Percentiles rank a stretch among this genome's conserved stretches.
phyloP scores from a whole-genome alignment of 2,329 filamentous ascomycete genomes.

The Plectosphaerella sp. region DNA sequence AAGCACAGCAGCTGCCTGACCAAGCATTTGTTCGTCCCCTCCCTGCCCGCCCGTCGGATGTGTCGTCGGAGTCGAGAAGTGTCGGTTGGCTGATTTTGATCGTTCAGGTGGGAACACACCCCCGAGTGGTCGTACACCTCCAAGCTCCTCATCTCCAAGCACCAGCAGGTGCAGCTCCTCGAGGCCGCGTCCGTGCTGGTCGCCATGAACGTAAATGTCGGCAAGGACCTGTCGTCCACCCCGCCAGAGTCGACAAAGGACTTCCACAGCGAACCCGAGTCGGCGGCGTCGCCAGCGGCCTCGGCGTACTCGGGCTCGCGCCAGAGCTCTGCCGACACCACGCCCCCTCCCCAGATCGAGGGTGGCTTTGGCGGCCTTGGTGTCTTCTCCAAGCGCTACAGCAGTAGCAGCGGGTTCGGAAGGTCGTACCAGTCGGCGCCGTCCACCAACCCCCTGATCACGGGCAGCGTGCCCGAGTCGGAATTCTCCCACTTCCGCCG shows the following conservation, averaged over 20 bases:
- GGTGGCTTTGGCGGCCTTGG: constrained; percentile 48
- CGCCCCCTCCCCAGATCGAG: constrained; percentile 77
- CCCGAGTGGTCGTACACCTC: constrained; percentile 97
- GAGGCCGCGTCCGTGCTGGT: constrained; percentile 96
- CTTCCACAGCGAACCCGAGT: constrained; percentile 75
- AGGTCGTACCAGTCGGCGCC: constrained; percentile 76
- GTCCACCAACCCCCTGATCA: constrained; percentile 45
- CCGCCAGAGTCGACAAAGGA: constrained; percentile 63
- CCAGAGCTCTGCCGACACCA: constrained; percentile 85
- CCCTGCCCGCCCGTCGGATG: constrained; percentile 24
- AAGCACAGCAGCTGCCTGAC: constrained; percentile 99
- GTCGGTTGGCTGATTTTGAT: constrained; percentile 26
- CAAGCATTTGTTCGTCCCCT: constrained; percentile 97
- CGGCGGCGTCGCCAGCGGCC: constrained; percentile 69
- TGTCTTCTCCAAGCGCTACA: constrained; percentile 52
- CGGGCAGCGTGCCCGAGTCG: constrained; percentile 46
- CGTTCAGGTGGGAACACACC: constrained; percentile 92
- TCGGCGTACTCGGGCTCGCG: constrained; percentile 77
- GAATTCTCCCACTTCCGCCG: constrained; percentile 61
- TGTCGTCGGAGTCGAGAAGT: not conserved
- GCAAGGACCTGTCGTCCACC: constrained; percentile 48
- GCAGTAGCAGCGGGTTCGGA: constrained; percentile 56
- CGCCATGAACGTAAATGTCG: constrained; percentile 67
- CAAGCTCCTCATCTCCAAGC: constrained; percentile 97
- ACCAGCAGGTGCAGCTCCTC: constrained; percentile 96